Evolutionary conservation across 2,329 filamentous ascomycete genomes (phyloP).

Genomic region (Trichoderma citrinoviride): DNA sequence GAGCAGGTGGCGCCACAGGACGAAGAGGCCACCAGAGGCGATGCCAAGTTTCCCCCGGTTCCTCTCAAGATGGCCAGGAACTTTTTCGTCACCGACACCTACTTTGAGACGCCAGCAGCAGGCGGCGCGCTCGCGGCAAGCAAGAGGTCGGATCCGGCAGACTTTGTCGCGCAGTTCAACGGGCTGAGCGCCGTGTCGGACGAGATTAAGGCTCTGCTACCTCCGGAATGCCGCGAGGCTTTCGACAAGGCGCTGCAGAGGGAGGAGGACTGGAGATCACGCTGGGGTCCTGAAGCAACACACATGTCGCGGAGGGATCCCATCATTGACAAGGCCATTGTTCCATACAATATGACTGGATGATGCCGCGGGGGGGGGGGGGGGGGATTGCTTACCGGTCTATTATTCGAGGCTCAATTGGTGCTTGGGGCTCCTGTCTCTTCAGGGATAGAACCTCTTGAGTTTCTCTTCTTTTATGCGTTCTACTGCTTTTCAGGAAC

Average conservation of each 20-base stretch:
- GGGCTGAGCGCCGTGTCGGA: conserved; percentile 64
- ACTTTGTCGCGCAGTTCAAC: conserved; percentile 52
- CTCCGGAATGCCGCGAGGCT: conserved; percentile 66
- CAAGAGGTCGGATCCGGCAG: conserved; percentile 42
- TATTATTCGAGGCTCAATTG: neutral
- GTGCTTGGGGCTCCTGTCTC: neutral
- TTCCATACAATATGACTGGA: conserved; percentile 52
- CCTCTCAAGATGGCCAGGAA: conserved; percentile 52
- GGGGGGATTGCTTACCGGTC: neutral
- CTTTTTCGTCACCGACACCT: conserved; percentile 55
- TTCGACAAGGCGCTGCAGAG: conserved; percentile 65
- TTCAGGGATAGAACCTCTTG: neutral
- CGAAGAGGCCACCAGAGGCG: conserved; percentile 32
- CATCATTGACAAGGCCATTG: conserved; percentile 62
- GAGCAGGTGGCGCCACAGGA: conserved; percentile 61
- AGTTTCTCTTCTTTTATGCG: neutral
- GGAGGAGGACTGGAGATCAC: conserved; percentile 69
- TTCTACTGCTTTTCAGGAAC: neutral
- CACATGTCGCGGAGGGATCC: conserved; percentile 53
- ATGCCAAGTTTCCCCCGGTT: conserved; percentile 47
- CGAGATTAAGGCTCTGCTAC: conserved; percentile 65
- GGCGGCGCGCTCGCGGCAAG: conserved; percentile 48
- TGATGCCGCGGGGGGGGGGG: no score
- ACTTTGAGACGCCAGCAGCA: conserved; percentile 50
- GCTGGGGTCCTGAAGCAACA: conserved; percentile 68